Evolutionary conservation across 176 grass and related monocot genomes (phyloP).

Genomic region (Lolium rigidum): DNA sequence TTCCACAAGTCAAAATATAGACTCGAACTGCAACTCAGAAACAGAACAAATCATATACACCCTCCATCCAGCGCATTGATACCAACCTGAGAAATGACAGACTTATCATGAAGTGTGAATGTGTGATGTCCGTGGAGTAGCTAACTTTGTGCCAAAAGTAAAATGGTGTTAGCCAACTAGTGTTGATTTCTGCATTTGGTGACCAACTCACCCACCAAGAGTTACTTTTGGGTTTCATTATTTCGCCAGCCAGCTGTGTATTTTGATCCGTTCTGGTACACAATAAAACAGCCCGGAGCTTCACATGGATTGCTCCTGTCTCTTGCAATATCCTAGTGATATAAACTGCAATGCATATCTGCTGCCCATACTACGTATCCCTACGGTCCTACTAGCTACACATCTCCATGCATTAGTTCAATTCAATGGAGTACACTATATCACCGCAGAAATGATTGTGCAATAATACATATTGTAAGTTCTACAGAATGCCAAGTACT

Average conservation of each 20-base stretch:
- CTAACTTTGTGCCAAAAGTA: background rate
- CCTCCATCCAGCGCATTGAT: too few species aligned
- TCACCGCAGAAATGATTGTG: background rate
- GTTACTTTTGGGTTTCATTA: constrained; percentile 4
- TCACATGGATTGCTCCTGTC: background rate
- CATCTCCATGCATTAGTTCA: background rate
- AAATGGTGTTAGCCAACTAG: background rate
- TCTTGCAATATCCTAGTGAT: background rate
- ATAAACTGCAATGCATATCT: background rate
- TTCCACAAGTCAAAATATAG: background rate
- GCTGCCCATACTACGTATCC: background rate
- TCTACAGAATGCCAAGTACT: background rate
- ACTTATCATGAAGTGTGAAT: background rate
- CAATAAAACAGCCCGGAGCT: background rate
- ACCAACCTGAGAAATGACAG: background rate
- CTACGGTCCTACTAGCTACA: background rate
- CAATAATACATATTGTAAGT: too few species aligned
- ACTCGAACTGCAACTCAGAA: background rate
- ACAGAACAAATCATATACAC: too few species aligned
- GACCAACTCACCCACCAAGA: background rate
- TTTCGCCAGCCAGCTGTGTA: constrained; percentile 9
- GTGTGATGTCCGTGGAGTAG: background rate
- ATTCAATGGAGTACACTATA: background rate
- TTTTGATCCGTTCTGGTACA: background rate
- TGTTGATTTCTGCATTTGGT: background rate